Evolutionary conservation across 2,329 filamentous ascomycete genomes (phyloP), one percentile per base, ranked within the genome.

Genomic region (Triangularia verruculosa): DNA sequence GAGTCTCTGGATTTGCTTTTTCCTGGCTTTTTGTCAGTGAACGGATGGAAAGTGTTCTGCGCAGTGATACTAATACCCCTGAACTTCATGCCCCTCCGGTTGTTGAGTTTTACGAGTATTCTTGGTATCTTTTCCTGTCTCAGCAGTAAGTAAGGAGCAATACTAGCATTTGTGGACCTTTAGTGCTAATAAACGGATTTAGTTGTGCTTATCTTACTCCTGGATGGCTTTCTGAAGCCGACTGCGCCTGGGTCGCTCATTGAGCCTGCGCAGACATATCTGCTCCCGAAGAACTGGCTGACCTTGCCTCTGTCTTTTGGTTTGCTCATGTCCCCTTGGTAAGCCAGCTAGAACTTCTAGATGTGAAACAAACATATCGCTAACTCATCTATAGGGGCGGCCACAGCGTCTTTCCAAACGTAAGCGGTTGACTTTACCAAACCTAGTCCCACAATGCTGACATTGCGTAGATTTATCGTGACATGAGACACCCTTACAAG

Each of bases 101-200:
- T 93, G 61, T 79, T 99, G 65, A 96, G 92, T 70, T 92, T 97
- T 72, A 97, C 92, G 25, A 96, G 92, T 74, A 88, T 98, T 63
- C 80, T 98, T 66, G 94, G 94, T n/a, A 96, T 99, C 59, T 80
- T 97, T 69, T 93, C 87, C 63, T 96, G 92, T 69, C 89, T 96
- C 68, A 88, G 88, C 72, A 97, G 91, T 94, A 80, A 81, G 90
- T 89, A 15, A 20, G 11, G 11, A 1, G 24, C 15, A 8, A 3
- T 15, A 11, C 12, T 5, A 25, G 3, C 20, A 15, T 12, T 24
- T 25, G 12, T 11, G 4, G 24, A 24, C 3, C 25, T 54, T 12
- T 15, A n/a, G 20, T 43, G 22, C 61, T 70, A 22, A 67, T 52
- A 22, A 34, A 59, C 27, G 5, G 13, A 3, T 59, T 2, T 71